Base-by-base conservation (phyloP, 139 green algal species). In the Chlamydomonas eustigma region DNA sequence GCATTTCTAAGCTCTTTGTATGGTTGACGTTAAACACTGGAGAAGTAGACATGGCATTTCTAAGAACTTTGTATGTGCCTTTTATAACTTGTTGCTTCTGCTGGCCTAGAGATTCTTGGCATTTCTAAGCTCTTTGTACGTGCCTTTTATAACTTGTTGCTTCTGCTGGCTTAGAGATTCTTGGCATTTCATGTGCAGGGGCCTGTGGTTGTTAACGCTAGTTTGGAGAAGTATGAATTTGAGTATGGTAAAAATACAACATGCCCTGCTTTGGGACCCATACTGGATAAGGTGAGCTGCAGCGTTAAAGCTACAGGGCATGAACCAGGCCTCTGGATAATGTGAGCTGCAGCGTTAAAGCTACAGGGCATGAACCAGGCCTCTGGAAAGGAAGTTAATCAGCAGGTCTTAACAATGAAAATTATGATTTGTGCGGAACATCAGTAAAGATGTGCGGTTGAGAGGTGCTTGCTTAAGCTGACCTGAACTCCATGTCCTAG, bases 211-310 rank as follows among this genome's bases (percentile, higher is more conserved):
- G 71, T 76, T 22, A 44, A 28, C 32, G 71, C 71, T 6, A 66
- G 38, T 6, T 25, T 37, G 3, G 44, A 68, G 44, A 3, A 36
- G 8, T n/a, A 30, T 30, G 71, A 76, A 51, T 76, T 64, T 33
- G 33, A 38, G 44, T 76, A 76, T 50, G 71, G 71, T 37, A 73
- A 73, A 37, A 73, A 73, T 37, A 73, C 66, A 6, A 73, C 66
- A 2, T 73, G 66, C 66, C 33, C 4, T 12, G 66, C 66, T 5
- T 37, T 73, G 24, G 35, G 31, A 2, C 66, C 66, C 5, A 22
- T 73, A 51, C 67, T 51, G 18, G 30, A 73, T 31, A 4, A 30
- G 31, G 66, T 51, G n/a, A 50, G 6, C 3, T 38, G 64, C 4
- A n/a, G n/a, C n/a, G n/a, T n/a, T n/a, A n/a, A n/a, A n/a, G n/a